Evolutionary conservation across 78 protist species (phyloP).

Genomic region (Cavenderia fasciculata): DNA sequence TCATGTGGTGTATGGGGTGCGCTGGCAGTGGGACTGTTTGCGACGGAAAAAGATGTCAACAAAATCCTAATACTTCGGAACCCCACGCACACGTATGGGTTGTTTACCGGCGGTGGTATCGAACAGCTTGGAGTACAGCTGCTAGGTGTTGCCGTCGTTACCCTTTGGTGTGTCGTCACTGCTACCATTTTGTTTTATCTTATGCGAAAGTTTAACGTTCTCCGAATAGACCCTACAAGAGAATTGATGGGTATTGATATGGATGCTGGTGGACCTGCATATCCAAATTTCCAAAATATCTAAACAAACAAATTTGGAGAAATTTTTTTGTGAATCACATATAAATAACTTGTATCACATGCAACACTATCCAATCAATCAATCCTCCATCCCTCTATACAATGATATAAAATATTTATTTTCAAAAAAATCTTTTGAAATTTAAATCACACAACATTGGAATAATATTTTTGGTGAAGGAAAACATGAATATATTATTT

Average conservation of each 20-base stretch:
- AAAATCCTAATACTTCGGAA: neutral
- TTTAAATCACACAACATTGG: too few species aligned
- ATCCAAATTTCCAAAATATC: slow-evolving; percentile 36
- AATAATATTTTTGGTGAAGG: too few species aligned
- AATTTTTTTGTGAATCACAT: too few species aligned
- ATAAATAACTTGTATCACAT: too few species aligned
- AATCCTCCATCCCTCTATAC: too few species aligned
- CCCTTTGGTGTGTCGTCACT: slow-evolving; percentile 55
- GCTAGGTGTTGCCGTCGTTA: slow-evolving; percentile 30
- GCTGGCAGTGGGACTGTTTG: slow-evolving; percentile 57
- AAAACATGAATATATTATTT: neutral
- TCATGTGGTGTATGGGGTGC: slow-evolving; percentile 89
- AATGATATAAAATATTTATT: too few species aligned
- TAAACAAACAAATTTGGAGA: neutral
- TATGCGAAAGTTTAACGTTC: slow-evolving; percentile 31
- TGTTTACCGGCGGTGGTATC: slow-evolving; percentile 68
- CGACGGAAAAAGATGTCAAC: slow-evolving; percentile 27
- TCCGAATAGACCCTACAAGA: slow-evolving; percentile 62
- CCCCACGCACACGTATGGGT: slow-evolving; percentile 22
- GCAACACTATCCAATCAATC: too few species aligned
- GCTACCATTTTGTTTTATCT: slow-evolving; percentile 27
- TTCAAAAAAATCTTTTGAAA: too few species aligned
- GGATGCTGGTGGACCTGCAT: slow-evolving; percentile 80
- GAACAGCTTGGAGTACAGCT: slow-evolving; percentile 71
- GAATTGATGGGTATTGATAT: slow-evolving; percentile 82